Evolutionary conservation across 140 eudicot species (phyloP), one percentile per base, ranked within the genome.

Genomic region (Cichorium intybus): DNA sequence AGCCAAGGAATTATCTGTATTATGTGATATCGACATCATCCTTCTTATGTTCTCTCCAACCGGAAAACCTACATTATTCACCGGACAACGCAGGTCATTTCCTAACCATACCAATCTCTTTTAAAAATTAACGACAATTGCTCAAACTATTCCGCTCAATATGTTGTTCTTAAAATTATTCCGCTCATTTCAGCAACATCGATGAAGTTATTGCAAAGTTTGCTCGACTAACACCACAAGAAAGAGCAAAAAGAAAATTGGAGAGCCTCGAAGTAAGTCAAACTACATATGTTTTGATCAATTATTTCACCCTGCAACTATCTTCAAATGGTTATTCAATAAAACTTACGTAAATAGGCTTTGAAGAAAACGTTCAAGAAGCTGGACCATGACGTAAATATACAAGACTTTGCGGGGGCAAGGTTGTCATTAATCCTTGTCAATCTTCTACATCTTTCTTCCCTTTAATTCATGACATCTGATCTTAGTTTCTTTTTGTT

Each of bases 191-290:
- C 80, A 92, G 99, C 78, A 85, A 85, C 65, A 64, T 92, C 46
- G 95, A 88, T 63, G 97, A 92, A 74, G 87, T 92, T 43, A 85
- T 88, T 52, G 80, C 95, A 35, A 88, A 84, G 79, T 92, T 83
- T 68, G 90, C 97, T 51, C 81, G 88, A 60, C 66, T 92, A 26
- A 80, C 93, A 14, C 92, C 99, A 10, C 88, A 92, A 73, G 99
- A 92, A 73, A 80, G 99, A 79, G 86, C 81, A 23, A 92, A 92
- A 79, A 77, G 95, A 95, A 92, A 90, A 77, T 62, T 92, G 81
- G 99, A 92, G 90, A 83, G 96, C 82, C 96, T 92, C 68, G 96
- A 92, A 73, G 99, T 92, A 83, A 85, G 86, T 12, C 34, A 49
- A 52, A 56, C 21, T 55, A 18, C 12, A 24, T 35, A 4, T 51